These are phyloP conservation scores for Jackrogersella minutella DNA, from an alignment of 495 filamentous ascomycete genomes.

Conservation along the genomic window DNA sequence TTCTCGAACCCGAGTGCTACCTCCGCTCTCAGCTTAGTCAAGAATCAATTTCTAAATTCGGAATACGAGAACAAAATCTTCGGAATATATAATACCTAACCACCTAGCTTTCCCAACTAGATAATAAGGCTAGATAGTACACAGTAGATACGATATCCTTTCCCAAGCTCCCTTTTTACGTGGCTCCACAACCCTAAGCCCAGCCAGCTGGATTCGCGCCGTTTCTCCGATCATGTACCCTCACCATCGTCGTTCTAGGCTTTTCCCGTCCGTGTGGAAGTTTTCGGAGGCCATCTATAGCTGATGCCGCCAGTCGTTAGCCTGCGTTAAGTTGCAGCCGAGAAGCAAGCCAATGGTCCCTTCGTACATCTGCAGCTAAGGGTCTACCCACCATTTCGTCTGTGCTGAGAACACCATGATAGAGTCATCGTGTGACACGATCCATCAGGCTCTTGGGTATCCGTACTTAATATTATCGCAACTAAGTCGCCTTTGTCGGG, in stretches of 20 bases:
- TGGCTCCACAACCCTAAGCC: constrained; percentile 25
- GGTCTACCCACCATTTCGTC: constrained; percentile 23
- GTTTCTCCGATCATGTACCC: constrained; percentile 9
- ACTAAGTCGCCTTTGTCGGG: neutral
- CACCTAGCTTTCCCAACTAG: no score
- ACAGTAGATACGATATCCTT: neutral
- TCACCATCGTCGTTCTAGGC: neutral
- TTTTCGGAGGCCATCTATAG: constrained; percentile 10
- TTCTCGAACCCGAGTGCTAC: constrained; percentile 8
- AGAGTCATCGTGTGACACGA: constrained; percentile 27
- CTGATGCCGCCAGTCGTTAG: constrained; percentile 8
- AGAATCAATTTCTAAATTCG: neutral
- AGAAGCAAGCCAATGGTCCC: constrained; percentile 29
- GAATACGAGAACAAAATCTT: neutral
- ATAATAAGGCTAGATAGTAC: no score
- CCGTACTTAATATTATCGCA: neutral
- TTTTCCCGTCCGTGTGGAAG: neutral
- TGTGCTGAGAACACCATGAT: neutral
- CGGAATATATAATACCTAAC: no score
- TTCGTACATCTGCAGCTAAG: constrained; percentile 37
- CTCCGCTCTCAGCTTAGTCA: constrained; percentile 2
- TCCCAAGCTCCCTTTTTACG: constrained; percentile 12
- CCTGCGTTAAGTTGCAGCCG: constrained; percentile 23
- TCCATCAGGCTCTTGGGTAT: constrained; percentile 11
- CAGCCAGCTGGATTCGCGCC: constrained; percentile 24